Evolutionary conservation across 306 rosid genomes (phyloP).

Genomic region (peach (Prunus persica)): Prunus_persica_NCBIv2 NC_034015.1:6984001-6984500

Average conservation of each 20-base stretch:
- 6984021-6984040: neutral
- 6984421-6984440: neutral
- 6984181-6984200: neutral
- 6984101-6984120: neutral
- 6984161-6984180: neutral
- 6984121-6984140: neutral
- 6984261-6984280: neutral
- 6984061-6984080: fast-evolving
- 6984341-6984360: no score
- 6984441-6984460: neutral
- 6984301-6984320: neutral
- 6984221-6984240: neutral
- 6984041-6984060: neutral
- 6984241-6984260: fast-evolving
- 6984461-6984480: neutral
- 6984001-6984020: fast-evolving
- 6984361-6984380: no score
- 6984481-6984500: fast-evolving
- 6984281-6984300: neutral
- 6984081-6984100: neutral
- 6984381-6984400: neutral
- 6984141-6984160: fast-evolving
- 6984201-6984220: neutral
- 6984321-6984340: neutral
- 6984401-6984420: fast-evolving